Evolutionary conservation across 352 stramenopile genomes (phyloP).

Genomic region (Phytopythium chamaehyphon): DNA sequence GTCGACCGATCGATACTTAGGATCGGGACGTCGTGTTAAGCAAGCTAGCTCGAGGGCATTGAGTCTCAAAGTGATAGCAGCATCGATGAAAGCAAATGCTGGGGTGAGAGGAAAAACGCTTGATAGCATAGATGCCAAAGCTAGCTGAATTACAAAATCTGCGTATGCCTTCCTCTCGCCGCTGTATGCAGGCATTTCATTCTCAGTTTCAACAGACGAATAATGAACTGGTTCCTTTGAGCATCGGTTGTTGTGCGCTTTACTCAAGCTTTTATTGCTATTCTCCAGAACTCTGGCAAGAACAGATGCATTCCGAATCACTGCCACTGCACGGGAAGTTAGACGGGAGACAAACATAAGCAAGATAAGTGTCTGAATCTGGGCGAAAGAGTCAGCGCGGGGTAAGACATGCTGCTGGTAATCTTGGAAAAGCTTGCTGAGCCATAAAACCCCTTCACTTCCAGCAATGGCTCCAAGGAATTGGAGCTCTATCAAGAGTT

Average conservation of each 20-base stretch:
- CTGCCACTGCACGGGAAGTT: slow-evolving; percentile 10
- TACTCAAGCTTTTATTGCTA: slow-evolving; percentile 1
- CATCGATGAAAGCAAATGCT: slow-evolving; percentile 35
- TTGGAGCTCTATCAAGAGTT: background rate
- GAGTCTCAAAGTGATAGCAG: slow-evolving; percentile 31
- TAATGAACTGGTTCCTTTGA: background rate
- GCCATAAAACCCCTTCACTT: slow-evolving; percentile 2
- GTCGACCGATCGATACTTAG: slow-evolving; percentile 10
- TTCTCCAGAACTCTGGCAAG: background rate
- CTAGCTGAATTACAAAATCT: slow-evolving; percentile 37
- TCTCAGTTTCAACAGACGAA: slow-evolving; percentile 10
- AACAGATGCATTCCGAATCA: background rate
- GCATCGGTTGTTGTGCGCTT: background rate
- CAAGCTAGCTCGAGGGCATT: slow-evolving; percentile 41
- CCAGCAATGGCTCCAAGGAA: slow-evolving; percentile 1
- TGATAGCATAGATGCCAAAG: slow-evolving; percentile 42
- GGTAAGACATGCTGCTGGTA: slow-evolving; percentile 12
- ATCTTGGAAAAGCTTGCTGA: slow-evolving; percentile 7
- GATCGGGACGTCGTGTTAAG: slow-evolving; percentile 34
- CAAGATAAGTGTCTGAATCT: slow-evolving; percentile 38
- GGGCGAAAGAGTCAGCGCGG: slow-evolving; percentile 22
- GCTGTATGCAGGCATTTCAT: slow-evolving; percentile 15
- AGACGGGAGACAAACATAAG: slow-evolving; percentile 29
- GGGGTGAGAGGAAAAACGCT: slow-evolving; percentile 32
- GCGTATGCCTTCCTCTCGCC: slow-evolving; percentile 36